Base-by-base conservation (phyloP, 345 rosid genomes). In the Triadica sebifera region DNA sequence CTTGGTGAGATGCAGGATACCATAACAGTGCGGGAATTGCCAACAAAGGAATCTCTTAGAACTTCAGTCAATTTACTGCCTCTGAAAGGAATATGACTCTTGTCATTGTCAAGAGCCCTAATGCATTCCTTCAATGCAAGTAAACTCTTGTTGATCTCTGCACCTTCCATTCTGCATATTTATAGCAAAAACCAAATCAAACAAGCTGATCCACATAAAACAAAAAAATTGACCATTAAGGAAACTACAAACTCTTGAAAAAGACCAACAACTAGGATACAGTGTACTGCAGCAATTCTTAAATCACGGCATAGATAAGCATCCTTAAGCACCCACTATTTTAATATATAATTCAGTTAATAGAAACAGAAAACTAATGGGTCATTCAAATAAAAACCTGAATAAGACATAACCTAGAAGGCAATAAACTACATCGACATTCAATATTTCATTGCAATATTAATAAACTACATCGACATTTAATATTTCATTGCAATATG, bases 21-120 rank as follows among this genome's bases (percentile, higher is more conserved):
- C 99, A 95, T 95, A 16, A 95, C 98, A 55, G 99, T 95, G 59
- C 99, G 93, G 39, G 99, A 95, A 81, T 95, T 95, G 69, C 99
- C 98, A 55, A 93, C 86, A 69, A 95, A 95, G 22, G 99, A 95
- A 86, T 95, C 99, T 79, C 99, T 88, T n/a, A 95, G 88, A 81
- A 93, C 99, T 85, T 95, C 98, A 5, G 99, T 95, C 75, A 95
- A 76, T 81, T 93, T 95, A 79, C 99, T 95, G 78, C 99, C 99
- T 84, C 99, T 88, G 83, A 95, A 95, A 79, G 98, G 98, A 83
- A 95, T 95, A 81, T 93, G 99, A 76, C 94, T 94, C 86, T 93
- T 97, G 81, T 95, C 98, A 86, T 91, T 95, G 86, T 95, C 99
- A 73, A 95, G 98, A 78, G 99, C 99, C 86, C 99, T 89, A 24